phyloP scores from a whole-genome alignment of 257 asterid genomes.

The Orobanche coerulescens region DNA sequence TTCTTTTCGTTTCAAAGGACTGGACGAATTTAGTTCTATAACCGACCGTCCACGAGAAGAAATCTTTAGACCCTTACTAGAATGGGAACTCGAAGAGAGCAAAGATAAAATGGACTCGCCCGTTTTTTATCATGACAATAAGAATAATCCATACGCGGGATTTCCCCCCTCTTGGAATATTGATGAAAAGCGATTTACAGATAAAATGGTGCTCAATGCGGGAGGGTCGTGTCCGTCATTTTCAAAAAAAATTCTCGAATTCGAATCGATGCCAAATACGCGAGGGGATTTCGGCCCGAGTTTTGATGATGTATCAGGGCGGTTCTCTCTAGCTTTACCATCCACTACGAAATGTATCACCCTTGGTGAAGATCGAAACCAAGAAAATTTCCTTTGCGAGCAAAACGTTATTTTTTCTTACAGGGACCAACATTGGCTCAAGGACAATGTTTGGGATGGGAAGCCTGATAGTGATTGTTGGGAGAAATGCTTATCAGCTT shows the following conservation, averaged over 20 bases:
- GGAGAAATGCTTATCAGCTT: conserved; percentile 31
- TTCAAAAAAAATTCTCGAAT: conserved; percentile 22
- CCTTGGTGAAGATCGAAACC: conserved; percentile 27
- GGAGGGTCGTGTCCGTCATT: conserved; percentile 22
- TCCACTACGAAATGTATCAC: conserved; percentile 23
- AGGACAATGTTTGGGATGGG: conserved; percentile 19
- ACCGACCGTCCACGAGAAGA: conserved; percentile 29
- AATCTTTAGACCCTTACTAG: conserved; percentile 33
- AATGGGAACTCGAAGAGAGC: conserved; percentile 33
- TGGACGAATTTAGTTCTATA: conserved; percentile 29
- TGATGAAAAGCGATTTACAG: conserved; percentile 28
- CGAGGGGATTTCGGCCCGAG: conserved; percentile 25
- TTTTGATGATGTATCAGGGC: conserved; percentile 26
- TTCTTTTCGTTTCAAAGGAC: conserved; percentile 29
- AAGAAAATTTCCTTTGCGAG: conserved; percentile 16
- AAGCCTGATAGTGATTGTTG: conserved; percentile 22
- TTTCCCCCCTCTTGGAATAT: conserved; percentile 27
- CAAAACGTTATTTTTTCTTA: conserved; percentile 20
- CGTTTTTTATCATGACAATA: conserved; percentile 8
- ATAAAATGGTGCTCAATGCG: conserved; percentile 20
- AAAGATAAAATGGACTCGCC: conserved; percentile 25
- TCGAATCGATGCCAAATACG: conserved; percentile 23
- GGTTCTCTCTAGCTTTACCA: conserved; percentile 32
- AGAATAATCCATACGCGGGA: conserved; percentile 19
- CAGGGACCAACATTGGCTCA: conserved; percentile 25